These are phyloP conservation scores for Ramicandelaber brevisporus DNA, from an alignment of 192 early-diverging fungal species.

Conservation along the genomic window DNA sequence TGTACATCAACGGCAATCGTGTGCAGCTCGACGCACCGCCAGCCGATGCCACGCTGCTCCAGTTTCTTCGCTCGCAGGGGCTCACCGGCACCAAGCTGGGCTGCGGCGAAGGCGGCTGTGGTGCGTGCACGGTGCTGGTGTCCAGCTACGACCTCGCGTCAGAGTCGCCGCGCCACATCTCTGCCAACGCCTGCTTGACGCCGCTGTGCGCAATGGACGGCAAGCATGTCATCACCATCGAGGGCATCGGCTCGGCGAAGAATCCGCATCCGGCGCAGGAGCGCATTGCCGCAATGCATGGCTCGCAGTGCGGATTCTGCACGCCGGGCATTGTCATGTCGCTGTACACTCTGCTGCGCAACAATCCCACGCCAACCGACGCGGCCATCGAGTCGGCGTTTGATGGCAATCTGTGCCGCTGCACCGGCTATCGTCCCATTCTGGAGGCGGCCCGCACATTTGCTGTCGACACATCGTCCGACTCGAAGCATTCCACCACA, in stretches of 20 bases:
- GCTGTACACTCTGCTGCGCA: conserved; percentile 47
- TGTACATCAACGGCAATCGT: conserved; percentile 32
- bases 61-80: conserved; percentile 33
- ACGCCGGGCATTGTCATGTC: conserved; percentile 82
- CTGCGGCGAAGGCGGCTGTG: conserved; percentile 53
- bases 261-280: conserved; percentile 55
- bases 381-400: conserved; percentile 60
- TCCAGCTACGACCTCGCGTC: conserved; percentile 23
- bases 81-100: conserved; percentile 59
- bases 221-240: conserved; percentile 62
- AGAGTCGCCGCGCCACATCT: conserved; percentile 13
- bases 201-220: conserved; percentile 44
- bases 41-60: conserved; percentile 32
- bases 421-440: conserved; percentile 75
- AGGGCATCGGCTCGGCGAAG: conserved; percentile 40
- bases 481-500: too few relatives aligned
- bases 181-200: conserved; percentile 43
- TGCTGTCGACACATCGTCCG: conserved; percentile 17
- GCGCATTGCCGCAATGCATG: conserved; percentile 41
- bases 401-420: conserved; percentile 76
- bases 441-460: conserved; percentile 57
- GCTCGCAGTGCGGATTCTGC: conserved; percentile 78
- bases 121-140: conserved; percentile 58
- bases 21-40: conserved; percentile 25
- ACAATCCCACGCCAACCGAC: conserved; percentile 35